Conservation (phyloP, 257 asterid species). For the Haberlea rhodopensis region DNA sequence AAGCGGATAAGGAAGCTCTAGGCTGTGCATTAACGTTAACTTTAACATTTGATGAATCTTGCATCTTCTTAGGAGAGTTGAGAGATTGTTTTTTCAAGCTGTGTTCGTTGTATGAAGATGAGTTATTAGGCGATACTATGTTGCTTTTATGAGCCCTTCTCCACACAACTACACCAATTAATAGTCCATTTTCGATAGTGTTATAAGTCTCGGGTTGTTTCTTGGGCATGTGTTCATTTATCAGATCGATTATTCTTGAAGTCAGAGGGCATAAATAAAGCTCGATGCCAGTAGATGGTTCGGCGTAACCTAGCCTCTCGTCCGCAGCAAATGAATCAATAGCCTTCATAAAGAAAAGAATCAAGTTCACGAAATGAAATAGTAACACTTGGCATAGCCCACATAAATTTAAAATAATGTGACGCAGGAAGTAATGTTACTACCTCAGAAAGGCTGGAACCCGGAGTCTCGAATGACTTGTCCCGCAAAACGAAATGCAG, state of each 20-base stretch:
- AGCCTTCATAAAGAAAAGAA: conserved; percentile 45
- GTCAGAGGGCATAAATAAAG: conserved; percentile 80
- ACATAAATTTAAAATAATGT: not conserved
- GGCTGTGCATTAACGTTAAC: conserved; percentile 40
- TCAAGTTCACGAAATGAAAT: not conserved
- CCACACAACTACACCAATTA: conserved; percentile 94
- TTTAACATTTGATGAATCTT: conserved; percentile 49
- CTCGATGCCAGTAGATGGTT: conserved; percentile 78
- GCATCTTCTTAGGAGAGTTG: conserved; percentile 50
- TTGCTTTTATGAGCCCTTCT: conserved; percentile 75
- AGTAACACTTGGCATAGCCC: not conserved
- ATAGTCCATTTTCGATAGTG: conserved; percentile 53
- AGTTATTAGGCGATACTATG: conserved; percentile 62
- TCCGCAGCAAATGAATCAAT: conserved; percentile 60
- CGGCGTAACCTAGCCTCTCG: conserved; percentile 82
- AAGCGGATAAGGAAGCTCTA: conserved; percentile 33
- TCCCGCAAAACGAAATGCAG: conserved; percentile 63
- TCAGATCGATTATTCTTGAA: conserved; percentile 46
- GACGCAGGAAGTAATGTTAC: conserved; percentile 31
- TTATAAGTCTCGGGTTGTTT: conserved; percentile 39
- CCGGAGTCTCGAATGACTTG: conserved; percentile 45
- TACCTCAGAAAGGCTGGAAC: conserved; percentile 66
- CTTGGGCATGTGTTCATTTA: conserved; percentile 54
- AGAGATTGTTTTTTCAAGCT: conserved; percentile 56
- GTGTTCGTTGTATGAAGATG: conserved; percentile 69